Evolutionary conservation across 371 early-diverging fungal genomes (phyloP), one percentile per base, ranked within the genome.

Genomic region (Rhizopus delemar): DNA sequence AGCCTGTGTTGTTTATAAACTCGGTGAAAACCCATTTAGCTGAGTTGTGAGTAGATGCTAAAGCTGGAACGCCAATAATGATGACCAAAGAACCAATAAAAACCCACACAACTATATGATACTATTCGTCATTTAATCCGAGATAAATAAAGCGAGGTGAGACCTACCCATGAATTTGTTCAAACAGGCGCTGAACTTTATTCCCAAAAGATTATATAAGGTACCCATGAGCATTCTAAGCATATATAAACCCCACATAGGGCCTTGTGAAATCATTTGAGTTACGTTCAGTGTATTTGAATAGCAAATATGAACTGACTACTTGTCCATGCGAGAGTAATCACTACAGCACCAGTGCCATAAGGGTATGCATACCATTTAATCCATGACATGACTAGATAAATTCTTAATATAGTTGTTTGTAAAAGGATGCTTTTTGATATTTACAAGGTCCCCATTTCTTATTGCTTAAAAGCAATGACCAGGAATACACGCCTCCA

Each of bases 1-100:
- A 75, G 3, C 78, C 78, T 9, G 78, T 75, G 8, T 49, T 58
- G 28, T 78, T 78, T 3, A 51, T 46, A 32, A 73, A 78, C 33
- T 70, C 74, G 8, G 69, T 68, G 53, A 78, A 78, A 0, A 73
- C 78, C 73, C 73, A 78, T 31, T 59, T 46, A 2, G 75, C 71
- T 1, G 65, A 39, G 7, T 60, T 46, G 45, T 73, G 69, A 11
- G 64, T 49, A 22, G 69, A 71, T 15, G 78, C 71, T 74, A 75
- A 69, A 33, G 63, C 75, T 28, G 73, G 73, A 29, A 70, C 50
- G 9, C 62, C 46, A 54, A 71, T 56, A 12, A 75, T 62, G 13
- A 78, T 65, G 33, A 78, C 22, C 6, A 78, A 22, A 12, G 70
- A 71, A 4, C 78, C 78, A 53, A 73, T 50, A 1, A 46, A 12